Evolutionary conservation across 768 basidiomycete species (phyloP).

Genomic region (Mycena belliarum): DNA sequence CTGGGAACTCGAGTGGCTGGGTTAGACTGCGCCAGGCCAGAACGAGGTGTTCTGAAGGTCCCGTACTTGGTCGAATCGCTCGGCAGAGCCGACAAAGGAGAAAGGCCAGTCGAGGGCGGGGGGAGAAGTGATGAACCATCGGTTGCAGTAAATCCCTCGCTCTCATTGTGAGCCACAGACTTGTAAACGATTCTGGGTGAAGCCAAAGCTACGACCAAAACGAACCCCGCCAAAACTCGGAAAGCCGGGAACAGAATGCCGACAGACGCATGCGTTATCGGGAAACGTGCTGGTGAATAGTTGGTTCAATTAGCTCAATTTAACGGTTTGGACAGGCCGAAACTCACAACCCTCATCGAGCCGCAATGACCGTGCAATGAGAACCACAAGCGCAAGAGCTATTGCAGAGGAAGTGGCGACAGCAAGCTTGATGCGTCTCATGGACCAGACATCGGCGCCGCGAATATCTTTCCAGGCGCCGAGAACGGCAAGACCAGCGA

Average conservation of each 20-base stretch:
- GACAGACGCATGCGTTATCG: slow-evolving; percentile 15
- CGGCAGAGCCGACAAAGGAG: slow-evolving; percentile 41
- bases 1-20: slow-evolving; percentile 57
- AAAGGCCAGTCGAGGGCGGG: slow-evolving; percentile 54
- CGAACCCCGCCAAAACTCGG: slow-evolving; percentile 62
- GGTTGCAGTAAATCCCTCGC: slow-evolving; percentile 42
- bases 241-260: slow-evolving; percentile 52
- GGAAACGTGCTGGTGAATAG: slow-evolving; percentile 42
- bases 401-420: slow-evolving; percentile 54
- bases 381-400: slow-evolving; percentile 60
- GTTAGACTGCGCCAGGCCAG: slow-evolving; percentile 51
- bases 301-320: slow-evolving; percentile 18
- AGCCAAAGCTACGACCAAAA: slow-evolving; percentile 60
- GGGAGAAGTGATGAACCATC: slow-evolving; percentile 59
- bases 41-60: slow-evolving; percentile 60
- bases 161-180: slow-evolving; percentile 44
- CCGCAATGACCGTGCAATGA: slow-evolving; percentile 48
- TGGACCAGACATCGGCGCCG: slow-evolving; percentile 67
- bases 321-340: too few species aligned
- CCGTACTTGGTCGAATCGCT: slow-evolving; percentile 67
- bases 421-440: slow-evolving; percentile 56
- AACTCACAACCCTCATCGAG: slow-evolving; percentile 35
- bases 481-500: slow-evolving; percentile 69
- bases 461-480: slow-evolving; percentile 81
- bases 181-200: slow-evolving; percentile 69